Percentiles rank a stretch among this genome's conserved stretches.
These are phyloP conservation scores for Pyrenophora seminiperda DNA, from an alignment of 2,329 filamentous ascomycete genomes.

Conservation along the genomic window DNA sequence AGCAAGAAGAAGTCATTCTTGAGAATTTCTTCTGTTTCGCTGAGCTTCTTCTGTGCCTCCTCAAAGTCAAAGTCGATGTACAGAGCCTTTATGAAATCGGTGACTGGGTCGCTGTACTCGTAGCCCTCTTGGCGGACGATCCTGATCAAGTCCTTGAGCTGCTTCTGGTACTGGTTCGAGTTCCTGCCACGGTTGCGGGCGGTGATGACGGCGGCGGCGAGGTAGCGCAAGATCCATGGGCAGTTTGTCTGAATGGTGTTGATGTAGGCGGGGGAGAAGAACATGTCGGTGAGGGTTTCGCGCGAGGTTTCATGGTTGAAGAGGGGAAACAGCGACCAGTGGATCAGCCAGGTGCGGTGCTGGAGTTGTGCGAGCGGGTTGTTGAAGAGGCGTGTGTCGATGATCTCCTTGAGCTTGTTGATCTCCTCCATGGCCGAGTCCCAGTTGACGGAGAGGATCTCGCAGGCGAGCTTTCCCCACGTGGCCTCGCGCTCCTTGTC, in stretches of 20 bases:
- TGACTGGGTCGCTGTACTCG: slow-evolving; percentile 95
- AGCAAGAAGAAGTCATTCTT: slow-evolving; percentile 95
- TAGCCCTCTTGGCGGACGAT: slow-evolving; percentile 97
- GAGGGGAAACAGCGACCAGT: slow-evolving; percentile 98
- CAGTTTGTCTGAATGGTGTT: slow-evolving; percentile 99
- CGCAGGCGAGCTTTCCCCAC: slow-evolving; percentile 96
- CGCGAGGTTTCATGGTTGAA: slow-evolving; percentile 96
- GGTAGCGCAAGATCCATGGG: slow-evolving; percentile 94
- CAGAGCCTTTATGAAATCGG: slow-evolving; percentile 92
- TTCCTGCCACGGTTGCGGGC: slow-evolving; percentile 71
- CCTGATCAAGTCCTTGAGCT: slow-evolving; percentile 94
- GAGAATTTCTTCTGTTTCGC: slow-evolving; percentile 86
- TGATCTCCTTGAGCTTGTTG: slow-evolving; percentile 69
- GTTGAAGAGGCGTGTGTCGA: slow-evolving; percentile 94
- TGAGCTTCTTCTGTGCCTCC: slow-evolving; percentile 88
- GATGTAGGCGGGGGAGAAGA: slow-evolving; percentile 97
- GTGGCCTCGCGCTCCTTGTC: slow-evolving; percentile 95
- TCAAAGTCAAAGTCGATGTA: slow-evolving; percentile 98
- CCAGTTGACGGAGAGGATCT: slow-evolving; percentile 96
- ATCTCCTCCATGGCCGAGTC: slow-evolving; percentile 76
- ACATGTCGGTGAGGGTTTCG: slow-evolving; percentile 89
- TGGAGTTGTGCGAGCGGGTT: slow-evolving; percentile 94
- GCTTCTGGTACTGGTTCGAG: slow-evolving; percentile 95
- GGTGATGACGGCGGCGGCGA: slow-evolving; percentile 92
- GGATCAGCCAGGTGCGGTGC: slow-evolving; percentile 95